These are phyloP conservation scores for Wickerhamomyces sp. DNA, from an alignment of 1,139 yeast species.

Conservation along the genomic window DNA sequence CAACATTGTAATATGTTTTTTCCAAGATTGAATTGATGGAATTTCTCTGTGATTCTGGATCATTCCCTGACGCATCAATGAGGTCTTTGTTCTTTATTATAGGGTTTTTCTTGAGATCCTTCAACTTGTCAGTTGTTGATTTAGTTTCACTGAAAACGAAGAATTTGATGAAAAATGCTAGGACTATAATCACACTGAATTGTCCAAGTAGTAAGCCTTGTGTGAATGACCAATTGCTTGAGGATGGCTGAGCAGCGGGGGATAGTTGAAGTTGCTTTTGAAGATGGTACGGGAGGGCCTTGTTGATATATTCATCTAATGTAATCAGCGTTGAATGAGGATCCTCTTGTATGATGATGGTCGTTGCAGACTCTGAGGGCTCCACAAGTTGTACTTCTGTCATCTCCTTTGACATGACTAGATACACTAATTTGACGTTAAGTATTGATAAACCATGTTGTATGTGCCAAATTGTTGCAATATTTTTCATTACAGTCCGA, in stretches of 20 bases:
- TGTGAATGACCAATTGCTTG: conserved; percentile 55
- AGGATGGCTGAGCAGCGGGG: conserved; percentile 7
- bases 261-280: conserved; percentile 26
- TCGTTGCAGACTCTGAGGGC: conserved; percentile 8
- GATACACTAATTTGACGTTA: background rate
- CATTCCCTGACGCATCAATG: conserved; percentile 22
- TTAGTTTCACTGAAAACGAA: conserved; percentile 80
- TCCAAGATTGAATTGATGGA: conserved; percentile 56
- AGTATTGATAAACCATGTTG: background rate
- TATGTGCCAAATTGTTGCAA: no score
- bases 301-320: conserved; percentile 30
- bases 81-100: conserved; percentile 18
- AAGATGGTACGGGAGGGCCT: conserved; percentile 29
- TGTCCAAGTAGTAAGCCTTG: conserved; percentile 84
- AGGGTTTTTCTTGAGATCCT: conserved; percentile 22
- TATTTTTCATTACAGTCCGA: no score
- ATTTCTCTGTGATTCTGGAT: conserved; percentile 26
- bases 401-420: background rate
- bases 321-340: conserved; percentile 25
- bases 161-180: conserved; percentile 73
- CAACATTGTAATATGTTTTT: conserved; percentile 88
- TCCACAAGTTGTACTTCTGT: background rate
- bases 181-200: conserved; percentile 70
- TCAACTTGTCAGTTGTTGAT: conserved; percentile 31
- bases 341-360: conserved; percentile 20